These are phyloP conservation scores for Globisporangium irregulare DNA, from an alignment of 352 stramenopile genomes.

Conservation along the genomic window DNA sequence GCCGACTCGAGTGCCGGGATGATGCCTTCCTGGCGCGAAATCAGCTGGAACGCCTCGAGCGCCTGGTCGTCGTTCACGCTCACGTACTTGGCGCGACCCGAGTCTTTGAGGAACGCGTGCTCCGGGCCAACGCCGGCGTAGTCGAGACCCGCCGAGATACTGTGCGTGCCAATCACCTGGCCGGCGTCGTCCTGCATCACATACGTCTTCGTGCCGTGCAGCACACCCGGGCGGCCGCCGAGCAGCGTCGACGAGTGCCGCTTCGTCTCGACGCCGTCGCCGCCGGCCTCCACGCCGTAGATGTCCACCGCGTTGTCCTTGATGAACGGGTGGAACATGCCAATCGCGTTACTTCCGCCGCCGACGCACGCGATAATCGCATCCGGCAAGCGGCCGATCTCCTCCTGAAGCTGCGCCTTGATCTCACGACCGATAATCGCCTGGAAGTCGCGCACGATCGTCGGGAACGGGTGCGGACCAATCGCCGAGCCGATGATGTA, in stretches of 20 bases:
- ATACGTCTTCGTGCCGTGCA: conserved; percentile 98
- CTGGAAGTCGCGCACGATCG: conserved; percentile 98
- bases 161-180: conserved; percentile 96
- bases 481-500: conserved; percentile 99
- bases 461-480: conserved; percentile 97
- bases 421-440: conserved; percentile 95
- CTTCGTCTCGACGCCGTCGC: conserved; percentile 87
- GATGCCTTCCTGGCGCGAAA: conserved; percentile 96
- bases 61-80: conserved; percentile 96
- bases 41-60: conserved; percentile 95
- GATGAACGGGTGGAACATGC: conserved; percentile 97
- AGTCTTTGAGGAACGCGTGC: conserved; percentile 97
- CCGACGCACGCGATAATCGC: conserved; percentile 97
- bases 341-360: conserved; percentile 98
- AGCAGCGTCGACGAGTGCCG: conserved; percentile 95
- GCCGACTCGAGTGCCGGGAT: conserved; percentile 97
- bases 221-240: conserved; percentile 92
- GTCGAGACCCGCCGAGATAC: conserved; percentile 95
- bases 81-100: conserved; percentile 93
- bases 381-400: conserved; percentile 94
- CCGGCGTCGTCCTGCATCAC: conserved; percentile 95
- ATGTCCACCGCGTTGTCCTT: conserved; percentile 92
- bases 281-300: conserved; percentile 96
- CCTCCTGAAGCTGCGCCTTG: conserved; percentile 91
- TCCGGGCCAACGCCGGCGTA: conserved; percentile 98